Percentiles rank a stretch among this genome's conserved stretches.
Conservation (phyloP, 257 asterid species). For the Solanum ahanhuiri region DNA sequence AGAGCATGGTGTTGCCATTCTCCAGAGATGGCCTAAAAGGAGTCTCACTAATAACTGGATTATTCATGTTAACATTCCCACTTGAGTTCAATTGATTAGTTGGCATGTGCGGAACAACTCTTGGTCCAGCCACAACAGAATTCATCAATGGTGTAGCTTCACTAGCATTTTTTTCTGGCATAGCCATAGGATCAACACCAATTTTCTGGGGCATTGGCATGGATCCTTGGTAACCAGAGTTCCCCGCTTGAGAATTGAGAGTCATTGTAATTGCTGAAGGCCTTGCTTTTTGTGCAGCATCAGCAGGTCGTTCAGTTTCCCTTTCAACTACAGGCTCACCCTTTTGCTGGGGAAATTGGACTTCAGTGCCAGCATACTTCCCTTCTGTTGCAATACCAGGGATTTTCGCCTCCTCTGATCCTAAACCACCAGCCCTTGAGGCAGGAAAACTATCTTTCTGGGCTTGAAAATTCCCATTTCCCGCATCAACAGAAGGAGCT, state of each 20-base stretch:
- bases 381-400: conserved; percentile 36
- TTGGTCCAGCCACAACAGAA: conserved; percentile 37
- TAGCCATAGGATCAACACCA: conserved; percentile 26
- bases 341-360: conserved; percentile 46
- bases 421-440: conserved; percentile 25
- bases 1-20: conserved; percentile 52
- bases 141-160: conserved; percentile 32
- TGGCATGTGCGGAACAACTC: conserved; percentile 32
- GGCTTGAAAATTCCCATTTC: conserved; percentile 37
- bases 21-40: conserved; percentile 42
- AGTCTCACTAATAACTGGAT: conserved; percentile 39
- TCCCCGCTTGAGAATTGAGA: conserved; percentile 39
- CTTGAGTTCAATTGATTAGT: conserved; percentile 27
- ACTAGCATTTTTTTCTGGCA: conserved; percentile 24
- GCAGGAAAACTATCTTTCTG: conserved; percentile 31
- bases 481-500: conserved; percentile 28
- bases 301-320: conserved; percentile 23
- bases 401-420: conserved; percentile 27
- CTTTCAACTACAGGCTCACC: conserved; percentile 20
- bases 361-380: conserved; percentile 17
- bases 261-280: conserved; percentile 17
- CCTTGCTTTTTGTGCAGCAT: conserved; percentile 31
- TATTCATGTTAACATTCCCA: conserved; percentile 25
- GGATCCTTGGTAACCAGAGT: conserved; percentile 48
- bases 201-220: conserved; percentile 21